These are phyloP conservation scores for Nigrospora sphaerica DNA, from an alignment of 2,329 filamentous ascomycete species.

Conservation along the genomic window DNA sequence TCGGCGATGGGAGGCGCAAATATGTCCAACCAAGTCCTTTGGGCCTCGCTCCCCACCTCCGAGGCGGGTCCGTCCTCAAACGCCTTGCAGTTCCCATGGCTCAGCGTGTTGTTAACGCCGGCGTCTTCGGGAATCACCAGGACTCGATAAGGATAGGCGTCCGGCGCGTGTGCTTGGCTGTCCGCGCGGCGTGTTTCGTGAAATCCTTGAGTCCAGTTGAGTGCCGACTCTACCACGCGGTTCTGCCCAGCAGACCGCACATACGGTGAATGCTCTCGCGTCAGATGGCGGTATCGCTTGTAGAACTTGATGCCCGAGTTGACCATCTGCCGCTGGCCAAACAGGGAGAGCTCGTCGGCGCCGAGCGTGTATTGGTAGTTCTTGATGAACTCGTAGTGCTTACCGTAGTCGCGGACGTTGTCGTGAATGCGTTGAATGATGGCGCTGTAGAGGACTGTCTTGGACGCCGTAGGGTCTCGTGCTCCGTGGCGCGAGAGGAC, in stretches of 20 bases:
- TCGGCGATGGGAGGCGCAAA: slow-evolving; percentile 63
- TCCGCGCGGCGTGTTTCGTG: slow-evolving; percentile 42
- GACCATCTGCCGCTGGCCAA: slow-evolving; percentile 63
- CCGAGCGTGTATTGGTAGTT: slow-evolving; percentile 67
- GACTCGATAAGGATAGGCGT: slow-evolving; percentile 46
- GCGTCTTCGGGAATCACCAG: slow-evolving; percentile 62
- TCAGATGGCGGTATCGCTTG: slow-evolving; percentile 59
- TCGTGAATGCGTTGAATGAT: slow-evolving; percentile 61
- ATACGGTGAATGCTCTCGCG: slow-evolving; percentile 55
- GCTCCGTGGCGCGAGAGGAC: slow-evolving; percentile 80
- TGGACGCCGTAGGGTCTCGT: slow-evolving; percentile 67
- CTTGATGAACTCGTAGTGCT: slow-evolving; percentile 62
- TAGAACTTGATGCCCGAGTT: slow-evolving; percentile 74
- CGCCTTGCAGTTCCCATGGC: slow-evolving; percentile 61
- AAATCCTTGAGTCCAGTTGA: slow-evolving; percentile 71
- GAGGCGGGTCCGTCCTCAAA: slow-evolving; percentile 58
- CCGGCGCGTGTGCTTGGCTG: slow-evolving; percentile 30
- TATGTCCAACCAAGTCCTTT: slow-evolving; percentile 49
- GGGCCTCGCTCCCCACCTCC: slow-evolving; percentile 39
- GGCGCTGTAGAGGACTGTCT: slow-evolving; percentile 55
- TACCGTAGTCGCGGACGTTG: slow-evolving; percentile 47
- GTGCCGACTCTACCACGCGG: slow-evolving; percentile 67
- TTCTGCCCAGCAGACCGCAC: slow-evolving; percentile 63
- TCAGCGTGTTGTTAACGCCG: slow-evolving; percentile 73
- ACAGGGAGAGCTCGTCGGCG: slow-evolving; percentile 58